Evolutionary conservation across 306 rosid genomes (phyloP), one percentile per base, ranked within the genome.

Genomic region (Pyrus pyrifolia): DNA sequence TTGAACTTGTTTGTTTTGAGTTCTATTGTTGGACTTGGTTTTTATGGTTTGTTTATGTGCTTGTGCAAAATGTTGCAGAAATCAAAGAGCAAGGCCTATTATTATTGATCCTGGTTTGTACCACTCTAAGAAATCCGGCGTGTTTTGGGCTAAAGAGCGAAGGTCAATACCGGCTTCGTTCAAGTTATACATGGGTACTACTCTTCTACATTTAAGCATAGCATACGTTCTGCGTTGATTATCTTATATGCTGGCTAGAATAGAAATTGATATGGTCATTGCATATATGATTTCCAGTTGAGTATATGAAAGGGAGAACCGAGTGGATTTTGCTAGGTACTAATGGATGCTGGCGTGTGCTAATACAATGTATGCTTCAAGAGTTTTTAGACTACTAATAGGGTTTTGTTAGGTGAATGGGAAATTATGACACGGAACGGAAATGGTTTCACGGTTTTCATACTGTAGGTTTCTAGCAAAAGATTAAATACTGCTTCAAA

Each of bases 121-220:
- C 84, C 99, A 89, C 82, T 80, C 89, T 13, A 88, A 85, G 77
- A 89, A 87, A 82, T 95, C 99, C 25, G 95, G 93, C 9, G 93
- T 92, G 61, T 95, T 89, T 86, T 92, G 90, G 89, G 99, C 99
- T 25, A 95, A 90, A 80, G 97, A 92, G 88, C 88, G 86, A 79
- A 89, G 97, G 78, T 87, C 99, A 25, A 83, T 88, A 33, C 99
- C 97, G 0, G 84, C 97, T 33, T 90, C 97, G 1, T 92, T 95
- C 89, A 95, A 92, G 91, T 76, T 95, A 85, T 95, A 85, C 80
- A 83, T 89, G 40, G 99, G 97, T 92, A 83, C 69, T 77, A 12
- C 29, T 53, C 78, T 67, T 80, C 78, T 60, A 1, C 69, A 38
- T 10, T 63, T 12, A 2, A 51, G 62, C 11, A 31, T 60, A 13